Evolutionary conservation across 805 yeast species (phyloP).

Genomic region (Phaffomyces thermotolerans): DNA sequence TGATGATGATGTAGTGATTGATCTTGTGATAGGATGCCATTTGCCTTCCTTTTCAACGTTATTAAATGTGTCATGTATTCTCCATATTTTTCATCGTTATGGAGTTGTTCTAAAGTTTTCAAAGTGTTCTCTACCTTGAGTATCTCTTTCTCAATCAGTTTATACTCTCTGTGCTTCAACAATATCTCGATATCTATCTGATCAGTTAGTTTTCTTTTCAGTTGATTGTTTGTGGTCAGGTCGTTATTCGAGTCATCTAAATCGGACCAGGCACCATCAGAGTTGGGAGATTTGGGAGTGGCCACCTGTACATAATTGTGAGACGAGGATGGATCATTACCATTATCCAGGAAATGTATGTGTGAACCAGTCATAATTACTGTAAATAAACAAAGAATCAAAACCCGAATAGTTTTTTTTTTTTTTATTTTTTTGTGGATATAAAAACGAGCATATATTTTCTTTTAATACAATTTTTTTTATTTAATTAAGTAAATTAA

Average conservation of each 20-base stretch:
- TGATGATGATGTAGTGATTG: slow-evolving; percentile 1
- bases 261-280: slow-evolving; percentile 17
- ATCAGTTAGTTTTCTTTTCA: slow-evolving; percentile 30
- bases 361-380: slow-evolving; percentile 1
- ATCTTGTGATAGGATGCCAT: background rate
- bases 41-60: slow-evolving; percentile 20
- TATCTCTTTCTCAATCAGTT: slow-evolving; percentile 44
- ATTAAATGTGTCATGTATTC: slow-evolving; percentile 36
- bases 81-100: slow-evolving; percentile 26
- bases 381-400: background rate
- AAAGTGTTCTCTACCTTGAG: slow-evolving; percentile 53
- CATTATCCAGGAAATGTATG: background rate
- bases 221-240: background rate
- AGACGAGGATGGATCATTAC: background rate
- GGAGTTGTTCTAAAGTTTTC: slow-evolving; percentile 39
- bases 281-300: slow-evolving; percentile 38
- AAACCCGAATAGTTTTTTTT: slow-evolving; percentile 2
- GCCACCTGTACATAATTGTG: slow-evolving; percentile 26
- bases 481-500: no score
- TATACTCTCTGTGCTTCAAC: slow-evolving; percentile 50
- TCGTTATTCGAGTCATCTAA: slow-evolving; percentile 11
- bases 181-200: slow-evolving; percentile 55
- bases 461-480: no score
- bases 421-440: no score
- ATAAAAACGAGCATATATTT: background rate